A percentile compares a stretch with the other conserved stretches of the same genome.
Conservation (phyloP, 139 green algal species). For the Microglena sp. region DNA sequence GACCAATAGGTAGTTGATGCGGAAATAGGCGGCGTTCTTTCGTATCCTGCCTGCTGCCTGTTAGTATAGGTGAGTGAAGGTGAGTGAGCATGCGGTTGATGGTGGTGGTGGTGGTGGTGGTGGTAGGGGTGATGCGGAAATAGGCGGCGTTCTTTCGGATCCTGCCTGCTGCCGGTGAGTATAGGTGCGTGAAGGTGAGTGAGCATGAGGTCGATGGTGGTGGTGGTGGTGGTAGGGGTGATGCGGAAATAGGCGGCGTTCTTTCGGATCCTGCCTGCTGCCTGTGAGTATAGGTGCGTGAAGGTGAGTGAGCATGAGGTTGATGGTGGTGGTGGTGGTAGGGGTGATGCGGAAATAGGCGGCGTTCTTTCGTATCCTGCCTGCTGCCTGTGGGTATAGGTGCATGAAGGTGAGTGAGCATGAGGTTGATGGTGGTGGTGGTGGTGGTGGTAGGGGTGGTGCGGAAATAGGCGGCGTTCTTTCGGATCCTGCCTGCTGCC, state of each 20-base stretch:
- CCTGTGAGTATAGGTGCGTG: too few species aligned
- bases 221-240: too few species aligned
- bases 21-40: conserved; percentile 89
- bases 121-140: conserved; percentile 86
- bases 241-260: conserved; percentile 86
- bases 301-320: too few species aligned
- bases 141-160: conserved; percentile 83
- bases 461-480: conserved; percentile 86
- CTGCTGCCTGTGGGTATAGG: conserved; percentile 61
- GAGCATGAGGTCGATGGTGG: too few species aligned
- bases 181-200: too few species aligned
- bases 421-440: too few species aligned
- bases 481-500: conserved; percentile 61
- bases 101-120: too few species aligned
- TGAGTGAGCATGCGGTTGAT: too few species aligned
- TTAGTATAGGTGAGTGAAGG: too few species aligned
- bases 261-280: conserved; percentile 60
- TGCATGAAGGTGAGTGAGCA: too few species aligned
- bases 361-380: conserved; percentile 74
- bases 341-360: conserved; percentile 87
- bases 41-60: conserved; percentile 62
- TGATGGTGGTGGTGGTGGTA: too few species aligned
- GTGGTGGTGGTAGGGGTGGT: too few species aligned
- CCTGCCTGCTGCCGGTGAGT: conserved; percentile 56
- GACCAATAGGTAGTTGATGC: conserved; percentile 82